Base-by-base conservation (phyloP, 1,284 basidiomycete genomes). In the Tylopilus sp. region DNA sequence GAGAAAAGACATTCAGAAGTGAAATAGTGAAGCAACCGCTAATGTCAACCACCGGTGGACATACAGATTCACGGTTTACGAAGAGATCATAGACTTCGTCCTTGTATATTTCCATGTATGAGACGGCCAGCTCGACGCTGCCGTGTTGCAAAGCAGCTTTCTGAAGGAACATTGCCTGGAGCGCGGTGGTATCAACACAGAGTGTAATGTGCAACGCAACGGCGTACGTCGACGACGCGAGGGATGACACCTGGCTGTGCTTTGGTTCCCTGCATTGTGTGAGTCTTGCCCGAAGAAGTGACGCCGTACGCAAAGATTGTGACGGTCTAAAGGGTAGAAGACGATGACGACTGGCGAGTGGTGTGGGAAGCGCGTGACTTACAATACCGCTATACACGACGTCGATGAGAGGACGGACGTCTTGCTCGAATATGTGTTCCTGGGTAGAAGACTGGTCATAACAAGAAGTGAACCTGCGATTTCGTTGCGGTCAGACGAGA, bases 31-130 rank as follows among this genome's bases (percentile, higher is more conserved):
- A 6, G 21, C 21, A 23, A 23, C 21, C 21, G 6, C 6, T 3
- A 23, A 23, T 23, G 6, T 15, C 15, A 15, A 30, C 7, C 33
- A 35, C 7, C 33, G 19, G 18, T 37, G 37, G 6, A 55, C 67
- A 41, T 57, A 86, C 87, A 41, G 74, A 80, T 45, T 86, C 86
- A 38, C 84, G 73, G 43, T 77, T 71, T 3, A 86, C 84, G 4
- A 92, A 75, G 4, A 93, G 75, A 60, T 92, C 89, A 60, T 88
- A 92, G 1, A 87, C 84, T 51, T 92, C 87, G 57, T 92, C 89
- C 59, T 89, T 89, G 68, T 92, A 89, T 37, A 92, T 89, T 63
- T 92, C 90, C 77, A 91, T 87, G 56, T 90, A 92, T 0, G 86
- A 88, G 15, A 87, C 72, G 6, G 74, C 57, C 4, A 90, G 65